Evolutionary conservation across 768 basidiomycete species (phyloP).

Genomic region (Amanita inopinata): DNA sequence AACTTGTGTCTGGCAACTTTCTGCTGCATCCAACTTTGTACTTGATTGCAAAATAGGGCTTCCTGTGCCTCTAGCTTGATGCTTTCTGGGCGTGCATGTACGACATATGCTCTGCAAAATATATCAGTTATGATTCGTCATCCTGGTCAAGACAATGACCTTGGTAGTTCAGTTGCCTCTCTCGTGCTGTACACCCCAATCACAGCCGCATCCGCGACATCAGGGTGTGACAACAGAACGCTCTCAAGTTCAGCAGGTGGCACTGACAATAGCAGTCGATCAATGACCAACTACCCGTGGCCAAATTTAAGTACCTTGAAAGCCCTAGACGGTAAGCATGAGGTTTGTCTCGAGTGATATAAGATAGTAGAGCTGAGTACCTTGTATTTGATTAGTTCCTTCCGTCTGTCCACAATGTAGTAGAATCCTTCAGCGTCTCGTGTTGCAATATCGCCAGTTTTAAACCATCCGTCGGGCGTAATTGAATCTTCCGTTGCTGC

Average conservation of each 20-base stretch:
- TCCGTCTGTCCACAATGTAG: conserved; percentile 63
- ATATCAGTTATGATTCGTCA: neutral
- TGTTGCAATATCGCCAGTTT: conserved; percentile 76
- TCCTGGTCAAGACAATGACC: conserved; percentile 26
- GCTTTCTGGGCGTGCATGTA: conserved; percentile 33
- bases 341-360: neutral
- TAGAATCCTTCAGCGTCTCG: conserved; percentile 64
- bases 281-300: too few relatives aligned
- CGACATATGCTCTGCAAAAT: conserved; percentile 49
- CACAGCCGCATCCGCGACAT: conserved; percentile 73
- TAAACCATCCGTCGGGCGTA: conserved; percentile 73
- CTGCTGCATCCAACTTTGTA: conserved; percentile 56
- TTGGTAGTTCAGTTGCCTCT: conserved; percentile 76
- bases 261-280: conserved; percentile 30
- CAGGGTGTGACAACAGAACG: conserved; percentile 62
- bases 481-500: conserved; percentile 62
- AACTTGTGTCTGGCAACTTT: conserved; percentile 70
- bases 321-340: conserved; percentile 36
- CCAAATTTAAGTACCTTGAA: conserved; percentile 46
- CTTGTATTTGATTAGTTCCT: conserved; percentile 75
- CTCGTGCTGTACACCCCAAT: conserved; percentile 60
- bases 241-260: conserved; percentile 83
- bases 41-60: conserved; percentile 33
- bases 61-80: conserved; percentile 27
- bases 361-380: conserved; percentile 16